phyloP scores from a whole-genome alignment of 805 yeast genomes.

The Isabelozyma gotoi region DNA sequence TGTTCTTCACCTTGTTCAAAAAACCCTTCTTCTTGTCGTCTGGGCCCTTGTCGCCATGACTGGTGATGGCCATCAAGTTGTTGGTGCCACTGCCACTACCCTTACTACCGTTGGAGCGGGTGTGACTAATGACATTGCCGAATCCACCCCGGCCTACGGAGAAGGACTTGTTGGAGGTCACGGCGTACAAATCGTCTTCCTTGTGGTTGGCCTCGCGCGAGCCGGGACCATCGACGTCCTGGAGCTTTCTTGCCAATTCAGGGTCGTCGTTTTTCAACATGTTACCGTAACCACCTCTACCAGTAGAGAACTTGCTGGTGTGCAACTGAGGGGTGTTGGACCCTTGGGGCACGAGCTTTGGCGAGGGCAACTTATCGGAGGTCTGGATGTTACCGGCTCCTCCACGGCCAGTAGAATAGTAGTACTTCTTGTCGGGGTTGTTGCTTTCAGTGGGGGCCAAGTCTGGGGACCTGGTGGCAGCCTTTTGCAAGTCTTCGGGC shows the following conservation, averaged over 20 bases:
- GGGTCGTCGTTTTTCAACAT: constrained; percentile 66
- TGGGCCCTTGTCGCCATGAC: constrained; percentile 33
- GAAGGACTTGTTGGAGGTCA: constrained; percentile 45
- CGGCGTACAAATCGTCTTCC: constrained; percentile 40
- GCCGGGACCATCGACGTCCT: constrained; percentile 54
- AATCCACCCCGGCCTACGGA: constrained; percentile 66
- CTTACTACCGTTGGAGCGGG: constrained; percentile 24
- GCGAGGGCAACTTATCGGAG: constrained; percentile 46
- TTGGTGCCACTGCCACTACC: constrained; percentile 10
- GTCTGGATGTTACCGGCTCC: constrained; percentile 70
- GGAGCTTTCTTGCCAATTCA: constrained; percentile 57
- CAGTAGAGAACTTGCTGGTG: constrained; percentile 61
- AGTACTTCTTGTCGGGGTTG: constrained; percentile 25
- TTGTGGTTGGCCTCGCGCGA: constrained; percentile 3
- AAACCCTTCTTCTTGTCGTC: constrained; percentile 32
- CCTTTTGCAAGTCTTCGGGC: background rate
- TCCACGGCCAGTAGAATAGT: constrained; percentile 73
- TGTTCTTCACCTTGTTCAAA: constrained; percentile 45
- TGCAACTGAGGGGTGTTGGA: constrained; percentile 60
- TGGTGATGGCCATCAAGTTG: constrained; percentile 34
- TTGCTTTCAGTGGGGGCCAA: constrained; percentile 17
- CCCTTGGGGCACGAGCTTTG: constrained; percentile 57
- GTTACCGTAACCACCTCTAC: constrained; percentile 79
- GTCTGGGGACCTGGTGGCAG: background rate
- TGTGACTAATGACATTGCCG: constrained; percentile 51